Conservation (phyloP, 192 early-diverging fungal species). For the Coemansia sp. region DNA sequence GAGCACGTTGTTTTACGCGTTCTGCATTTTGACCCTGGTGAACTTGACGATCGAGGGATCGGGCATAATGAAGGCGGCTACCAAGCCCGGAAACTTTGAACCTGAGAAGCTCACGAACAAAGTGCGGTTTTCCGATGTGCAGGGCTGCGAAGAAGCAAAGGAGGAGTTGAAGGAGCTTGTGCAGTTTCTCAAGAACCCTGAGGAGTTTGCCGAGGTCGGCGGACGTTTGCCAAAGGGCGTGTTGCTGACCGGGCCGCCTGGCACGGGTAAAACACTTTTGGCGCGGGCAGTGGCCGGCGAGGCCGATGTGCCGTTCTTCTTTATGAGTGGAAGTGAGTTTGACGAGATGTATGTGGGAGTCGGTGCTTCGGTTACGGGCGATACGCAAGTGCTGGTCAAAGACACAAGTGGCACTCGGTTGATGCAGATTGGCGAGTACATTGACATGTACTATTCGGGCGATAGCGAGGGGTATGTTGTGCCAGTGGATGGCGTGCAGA, state of each 20-base stretch:
- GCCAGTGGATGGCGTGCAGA: conserved; percentile 43
- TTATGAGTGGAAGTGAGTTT: conserved; percentile 98
- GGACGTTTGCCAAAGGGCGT: conserved; percentile 95
- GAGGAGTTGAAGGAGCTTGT: conserved; percentile 96
- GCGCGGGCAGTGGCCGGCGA: conserved; percentile 97
- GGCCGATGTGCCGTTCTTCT: conserved; percentile 97
- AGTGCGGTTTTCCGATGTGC: conserved; percentile 90
- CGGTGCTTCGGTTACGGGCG: conserved; percentile 67
- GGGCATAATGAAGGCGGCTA: conserved; percentile 62
- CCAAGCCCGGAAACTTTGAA: conserved; percentile 21
- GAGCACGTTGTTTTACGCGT: conserved; percentile 54
- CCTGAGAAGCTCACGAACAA: conserved; percentile 38
- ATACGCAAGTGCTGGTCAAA: conserved; percentile 47
- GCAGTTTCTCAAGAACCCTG: conserved; percentile 90
- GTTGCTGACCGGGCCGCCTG: conserved; percentile 85
- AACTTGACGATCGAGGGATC: conserved; percentile 71
- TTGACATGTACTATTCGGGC: conserved; percentile 38
- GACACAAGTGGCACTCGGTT: conserved; percentile 21
- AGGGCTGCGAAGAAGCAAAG: conserved; percentile 98
- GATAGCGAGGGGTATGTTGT: conserved; percentile 35
- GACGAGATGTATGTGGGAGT: conserved; percentile 99
- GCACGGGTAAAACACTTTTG: conserved; percentile 96
- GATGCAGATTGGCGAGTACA: conserved; percentile 42
- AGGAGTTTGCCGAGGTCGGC: conserved; percentile 88
- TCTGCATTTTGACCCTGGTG: conserved; percentile 69